Evolutionary conservation across 164 flowering plant genomes (phyloP).

Genomic region (Amborella trichopoda): DNA sequence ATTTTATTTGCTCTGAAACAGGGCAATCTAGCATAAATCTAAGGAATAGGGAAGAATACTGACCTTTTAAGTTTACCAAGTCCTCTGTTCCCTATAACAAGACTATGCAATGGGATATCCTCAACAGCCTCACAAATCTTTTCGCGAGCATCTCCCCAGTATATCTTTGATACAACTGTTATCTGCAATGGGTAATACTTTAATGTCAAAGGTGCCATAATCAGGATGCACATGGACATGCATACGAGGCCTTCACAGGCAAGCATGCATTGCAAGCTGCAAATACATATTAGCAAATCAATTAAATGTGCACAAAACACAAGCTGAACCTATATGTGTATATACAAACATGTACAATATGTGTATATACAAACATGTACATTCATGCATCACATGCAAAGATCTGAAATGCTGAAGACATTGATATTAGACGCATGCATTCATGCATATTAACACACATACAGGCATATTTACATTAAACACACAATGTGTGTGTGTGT

Average conservation of each 20-base stretch:
- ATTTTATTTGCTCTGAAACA: neutral
- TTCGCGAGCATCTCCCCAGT: conserved; percentile 79
- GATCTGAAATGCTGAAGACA: neutral
- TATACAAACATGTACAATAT: no score
- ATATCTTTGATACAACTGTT: conserved; percentile 38
- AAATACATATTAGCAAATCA: no score
- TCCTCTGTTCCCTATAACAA: conserved; percentile 72
- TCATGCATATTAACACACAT: neutral
- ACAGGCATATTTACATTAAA: neutral
- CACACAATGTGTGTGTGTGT: neutral
- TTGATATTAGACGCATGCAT: neutral
- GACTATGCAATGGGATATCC: conserved; percentile 31
- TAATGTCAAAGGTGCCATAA: no score
- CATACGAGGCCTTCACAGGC: no score
- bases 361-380: no score
- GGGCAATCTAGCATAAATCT: neutral
- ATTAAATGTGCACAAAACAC: neutral
- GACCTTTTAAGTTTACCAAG: conserved; percentile 45
- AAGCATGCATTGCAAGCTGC: no score
- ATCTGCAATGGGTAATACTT: conserved; percentile 16
- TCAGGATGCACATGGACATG: no score
- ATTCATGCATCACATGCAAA: neutral
- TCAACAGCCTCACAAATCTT: conserved; percentile 32
- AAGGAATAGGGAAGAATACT: neutral
- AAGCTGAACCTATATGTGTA: no score